phyloP scores from a whole-genome alignment of 805 yeast genomes.

The Candida boleticola region DNA sequence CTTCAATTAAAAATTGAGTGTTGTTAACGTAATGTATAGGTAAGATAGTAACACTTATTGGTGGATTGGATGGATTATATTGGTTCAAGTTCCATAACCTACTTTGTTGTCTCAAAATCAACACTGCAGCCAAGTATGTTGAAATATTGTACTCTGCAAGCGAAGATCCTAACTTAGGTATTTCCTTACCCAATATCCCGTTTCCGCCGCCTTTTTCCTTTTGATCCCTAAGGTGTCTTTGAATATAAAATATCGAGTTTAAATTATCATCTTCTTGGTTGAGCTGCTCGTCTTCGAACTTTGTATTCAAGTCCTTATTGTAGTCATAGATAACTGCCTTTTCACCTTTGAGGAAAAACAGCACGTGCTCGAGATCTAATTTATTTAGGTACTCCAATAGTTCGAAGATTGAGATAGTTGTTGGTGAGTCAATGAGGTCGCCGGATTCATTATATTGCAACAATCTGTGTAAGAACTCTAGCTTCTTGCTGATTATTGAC shows the following conservation, averaged over 20 bases:
- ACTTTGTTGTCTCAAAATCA: slow-evolving; percentile 49
- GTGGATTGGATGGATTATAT: slow-evolving; percentile 25
- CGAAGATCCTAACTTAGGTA: background rate
- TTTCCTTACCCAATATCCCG: background rate
- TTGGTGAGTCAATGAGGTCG: slow-evolving; percentile 27
- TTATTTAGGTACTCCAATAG: slow-evolving; percentile 20
- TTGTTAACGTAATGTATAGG: slow-evolving; percentile 20
- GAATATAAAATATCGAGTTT: background rate
- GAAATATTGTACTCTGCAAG: slow-evolving; percentile 10
- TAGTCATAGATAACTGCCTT: background rate
- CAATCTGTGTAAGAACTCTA: slow-evolving; percentile 46
- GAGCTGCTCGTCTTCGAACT: background rate
- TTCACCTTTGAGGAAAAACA: background rate
- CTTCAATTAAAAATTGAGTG: slow-evolving; percentile 14
- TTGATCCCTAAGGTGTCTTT: background rate
- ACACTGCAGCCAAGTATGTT: slow-evolving; percentile 40
- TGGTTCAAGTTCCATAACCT: slow-evolving; percentile 42
- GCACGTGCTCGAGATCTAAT: slow-evolving; percentile 2
- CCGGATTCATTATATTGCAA: slow-evolving; percentile 40
- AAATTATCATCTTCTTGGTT: background rate
- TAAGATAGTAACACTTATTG: slow-evolving; percentile 31
- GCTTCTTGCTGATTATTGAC: slow-evolving; percentile 37
- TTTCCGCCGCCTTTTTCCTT: background rate
- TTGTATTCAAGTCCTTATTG: background rate
- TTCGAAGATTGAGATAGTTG: slow-evolving; percentile 35